Percentiles rank a stretch among this genome's conserved stretches.
These are phyloP conservation scores for Brettanomyces anomalus DNA, from an alignment of 805 yeast genomes.

Conservation along the genomic window DNA sequence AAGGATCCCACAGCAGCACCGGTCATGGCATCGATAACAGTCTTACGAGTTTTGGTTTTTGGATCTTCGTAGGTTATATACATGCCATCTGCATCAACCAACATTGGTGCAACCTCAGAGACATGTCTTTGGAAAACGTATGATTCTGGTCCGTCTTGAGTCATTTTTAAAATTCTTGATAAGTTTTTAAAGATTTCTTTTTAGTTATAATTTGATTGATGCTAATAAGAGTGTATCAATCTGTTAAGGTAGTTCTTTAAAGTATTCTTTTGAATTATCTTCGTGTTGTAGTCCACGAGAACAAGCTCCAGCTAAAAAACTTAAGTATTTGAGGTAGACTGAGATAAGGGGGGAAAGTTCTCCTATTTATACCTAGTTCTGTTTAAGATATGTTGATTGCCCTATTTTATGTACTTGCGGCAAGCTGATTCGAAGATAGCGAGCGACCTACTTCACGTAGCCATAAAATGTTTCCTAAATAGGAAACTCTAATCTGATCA, in stretches of 20 bases:
- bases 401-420: too few relatives aligned
- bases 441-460: not conserved
- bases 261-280: not conserved
- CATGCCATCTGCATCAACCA: constrained; percentile 14
- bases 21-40: constrained; percentile 36
- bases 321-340: too few relatives aligned
- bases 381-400: not conserved
- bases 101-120: constrained; percentile 14
- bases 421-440: too few relatives aligned
- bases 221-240: not conserved
- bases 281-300: too few relatives aligned
- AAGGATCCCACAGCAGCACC: constrained; percentile 47
- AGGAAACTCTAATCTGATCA: constrained; percentile 5
- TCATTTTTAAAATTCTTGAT: not conserved
- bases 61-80: constrained; percentile 27
- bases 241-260: not conserved
- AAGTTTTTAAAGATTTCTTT: not conserved
- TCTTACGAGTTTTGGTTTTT: constrained; percentile 26
- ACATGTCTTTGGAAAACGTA: constrained; percentile 15
- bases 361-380: not conserved
- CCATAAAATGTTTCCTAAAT: constrained; percentile 2
- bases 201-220: not conserved
- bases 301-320: too few relatives aligned
- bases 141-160: constrained; percentile 1
- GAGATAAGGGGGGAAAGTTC: too few relatives aligned